A percentile compares a stretch with the other conserved stretches of the same genome.
These are phyloP conservation scores for Oryza glaberrima DNA, from an alignment of 176 grass and related monocot species.

Conservation along the genomic window DNA sequence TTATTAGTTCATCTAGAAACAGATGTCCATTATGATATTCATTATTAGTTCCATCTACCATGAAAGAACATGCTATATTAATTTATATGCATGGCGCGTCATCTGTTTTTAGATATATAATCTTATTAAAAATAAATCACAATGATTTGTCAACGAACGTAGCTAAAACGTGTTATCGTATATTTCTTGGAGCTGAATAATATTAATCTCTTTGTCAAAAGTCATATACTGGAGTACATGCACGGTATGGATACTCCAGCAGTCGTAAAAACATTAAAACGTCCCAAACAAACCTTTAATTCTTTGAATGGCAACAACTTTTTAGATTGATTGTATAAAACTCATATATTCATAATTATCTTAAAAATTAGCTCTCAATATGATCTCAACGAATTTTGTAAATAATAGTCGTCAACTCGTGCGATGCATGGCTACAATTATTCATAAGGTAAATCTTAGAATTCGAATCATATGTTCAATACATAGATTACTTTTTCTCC, in stretches of 20 bases:
- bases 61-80: background rate
- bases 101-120: background rate
- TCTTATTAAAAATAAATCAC: background rate
- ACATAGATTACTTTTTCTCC: no score
- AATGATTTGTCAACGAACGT: background rate
- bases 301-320: background rate
- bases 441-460: no score
- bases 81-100: background rate
- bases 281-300: background rate
- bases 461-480: no score
- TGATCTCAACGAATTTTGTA: background rate
- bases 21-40: conserved; percentile 15
- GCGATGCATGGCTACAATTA: no score
- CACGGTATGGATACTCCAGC: background rate
- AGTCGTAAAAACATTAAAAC: background rate
- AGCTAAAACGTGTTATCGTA: background rate
- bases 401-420: background rate
- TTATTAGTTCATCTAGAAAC: conserved; percentile 27
- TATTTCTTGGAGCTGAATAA: background rate
- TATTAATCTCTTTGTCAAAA: background rate
- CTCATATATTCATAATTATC: background rate
- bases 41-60: background rate
- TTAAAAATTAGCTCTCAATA: background rate
- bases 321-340: background rate
- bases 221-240: background rate